Evolutionary conservation across 192 early-diverging fungal genomes (phyloP), one percentile per base, ranked within the genome.

Genomic region (Backusella morwellensis): DNA sequence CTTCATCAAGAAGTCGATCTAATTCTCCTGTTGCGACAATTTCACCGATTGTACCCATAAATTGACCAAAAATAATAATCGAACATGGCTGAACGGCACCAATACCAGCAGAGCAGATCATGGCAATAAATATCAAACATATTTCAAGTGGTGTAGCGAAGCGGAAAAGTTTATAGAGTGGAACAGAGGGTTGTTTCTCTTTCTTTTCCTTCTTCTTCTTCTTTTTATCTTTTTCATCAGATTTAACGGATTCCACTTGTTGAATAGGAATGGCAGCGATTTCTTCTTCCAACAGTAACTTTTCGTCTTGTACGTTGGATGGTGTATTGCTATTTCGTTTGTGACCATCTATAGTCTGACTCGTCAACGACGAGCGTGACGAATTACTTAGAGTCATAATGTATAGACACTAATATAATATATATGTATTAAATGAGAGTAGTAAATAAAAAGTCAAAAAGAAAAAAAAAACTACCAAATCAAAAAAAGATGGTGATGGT

Each of bases 151-250:
- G 63, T 44, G 72, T 85, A 34, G 79, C 89, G 77, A 92, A 97
- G 23, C 91, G 88, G 74, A 89, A 95, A 12, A 97, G 83, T 79
- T 90, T 78, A 19, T 86, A 32, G 36, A 92, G 77, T 4, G 89
- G 78, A 3, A 94, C 84, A 59, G 84, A 47, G 4, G 88, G 86
- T 68, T 83, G 63, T 67, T 85, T 85, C 19, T 85, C 75, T 50
- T 86, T 85, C 15, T 82, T 77, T 19, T 72, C 78, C 52, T 75
- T 68, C 40, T 73, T 77, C 41, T 50, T 77, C 41, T 50, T 50
- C 17, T 54, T 32, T 14, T 70, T 68, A 23, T 68, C 42, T 21
- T 67, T 68, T 32, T 68, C 19, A 35, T 36, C 5, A 19, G 67
- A 35, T 50, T n/a, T 14, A 17, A 32, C 12, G 5, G 1, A 40